Percentiles rank a stretch among this genome's conserved stretches.
Evolutionary conservation across 495 filamentous ascomycete genomes (phyloP).

Genomic region (Penicillium taxi): DNA sequence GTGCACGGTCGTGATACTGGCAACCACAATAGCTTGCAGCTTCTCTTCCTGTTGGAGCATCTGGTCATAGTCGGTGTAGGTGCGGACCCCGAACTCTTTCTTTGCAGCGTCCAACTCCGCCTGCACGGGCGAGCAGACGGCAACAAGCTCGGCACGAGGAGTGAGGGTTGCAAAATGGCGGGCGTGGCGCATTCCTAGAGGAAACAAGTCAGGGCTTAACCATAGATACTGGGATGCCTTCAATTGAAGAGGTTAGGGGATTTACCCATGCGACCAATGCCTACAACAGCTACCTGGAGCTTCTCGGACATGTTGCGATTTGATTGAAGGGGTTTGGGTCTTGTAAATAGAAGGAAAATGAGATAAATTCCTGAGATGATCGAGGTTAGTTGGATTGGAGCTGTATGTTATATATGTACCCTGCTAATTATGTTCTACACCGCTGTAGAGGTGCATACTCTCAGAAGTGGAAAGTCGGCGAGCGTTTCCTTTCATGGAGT

Average conservation of each 20-base stretch:
- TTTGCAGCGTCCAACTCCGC: slow-evolving; percentile 36
- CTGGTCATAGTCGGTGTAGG: slow-evolving; percentile 36
- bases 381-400: too few species aligned
- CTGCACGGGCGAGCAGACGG: slow-evolving; percentile 35
- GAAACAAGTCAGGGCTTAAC: neutral
- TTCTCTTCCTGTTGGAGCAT: slow-evolving; percentile 36
- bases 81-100: slow-evolving; percentile 23
- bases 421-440: too few species aligned
- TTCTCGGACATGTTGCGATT: slow-evolving; percentile 33
- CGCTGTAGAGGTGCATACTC: too few species aligned
- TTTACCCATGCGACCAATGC: slow-evolving; percentile 46
- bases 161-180: slow-evolving; percentile 35
- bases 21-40: slow-evolving; percentile 42
- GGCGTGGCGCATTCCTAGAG: slow-evolving; percentile 36
- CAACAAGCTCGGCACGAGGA: slow-evolving; percentile 40
- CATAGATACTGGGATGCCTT: neutral
- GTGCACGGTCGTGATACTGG: slow-evolving; percentile 39
- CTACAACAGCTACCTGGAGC: slow-evolving; percentile 38
- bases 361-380: too few species aligned
- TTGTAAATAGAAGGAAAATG: neutral
- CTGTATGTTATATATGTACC: too few species aligned
- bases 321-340: too few species aligned
- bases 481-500: too few species aligned
- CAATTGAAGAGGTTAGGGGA: neutral
- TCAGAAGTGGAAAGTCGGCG: too few species aligned